Base-by-base conservation (phyloP, 306 rosid species). In the Pachyrhizus erosus region DNA sequence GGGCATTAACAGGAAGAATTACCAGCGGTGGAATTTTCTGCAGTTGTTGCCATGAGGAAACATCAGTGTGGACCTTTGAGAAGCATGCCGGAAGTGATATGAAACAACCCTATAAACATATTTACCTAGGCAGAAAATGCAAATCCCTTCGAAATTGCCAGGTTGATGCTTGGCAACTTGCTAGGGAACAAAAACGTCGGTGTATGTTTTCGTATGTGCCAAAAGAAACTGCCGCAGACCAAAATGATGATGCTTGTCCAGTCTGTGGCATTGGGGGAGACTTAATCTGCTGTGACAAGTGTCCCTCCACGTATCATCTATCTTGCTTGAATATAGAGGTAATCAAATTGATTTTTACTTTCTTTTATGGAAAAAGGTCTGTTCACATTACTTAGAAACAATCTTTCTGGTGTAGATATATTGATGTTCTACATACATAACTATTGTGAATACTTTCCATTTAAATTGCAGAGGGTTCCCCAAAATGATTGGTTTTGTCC, bases 251-350 rank as follows among this genome's bases (percentile, higher is more conserved):
- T 73, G 67, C 81, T 26, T 86, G 89, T 48, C 21, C 77, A 12
- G 31, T 90, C 7, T 87, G 93, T 2, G 89, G 88, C 5, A 82
- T 82, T 70, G 86, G 87, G 65, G 93, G 87, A 15, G 83, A 82
- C 49, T 62, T 86, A 49, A 57, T 86, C 20, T 79, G 86, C 40
- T 90, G 90, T 80, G 21, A 83, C 77, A 77, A 76, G 20, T 86
- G 92, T 48, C 87, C 80, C 13, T 80, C 84, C 0, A 54, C 86
- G 0, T 66, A 57, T 17, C 92, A 89, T 71, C 5, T 55, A 9
- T 5, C 24, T 33, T 89, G 89, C 68, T 55, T 85, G 55, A 39
- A 72, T 49, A 54, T 86, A 79, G 62, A 75, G 87, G 91, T 82
- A 76, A 84, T 34, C 21, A 11, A 52, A 18, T 31, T 33, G 3